Conservation (phyloP, 1,139 yeast species). For the Hyphopichia pseudoburtonii region DNA sequence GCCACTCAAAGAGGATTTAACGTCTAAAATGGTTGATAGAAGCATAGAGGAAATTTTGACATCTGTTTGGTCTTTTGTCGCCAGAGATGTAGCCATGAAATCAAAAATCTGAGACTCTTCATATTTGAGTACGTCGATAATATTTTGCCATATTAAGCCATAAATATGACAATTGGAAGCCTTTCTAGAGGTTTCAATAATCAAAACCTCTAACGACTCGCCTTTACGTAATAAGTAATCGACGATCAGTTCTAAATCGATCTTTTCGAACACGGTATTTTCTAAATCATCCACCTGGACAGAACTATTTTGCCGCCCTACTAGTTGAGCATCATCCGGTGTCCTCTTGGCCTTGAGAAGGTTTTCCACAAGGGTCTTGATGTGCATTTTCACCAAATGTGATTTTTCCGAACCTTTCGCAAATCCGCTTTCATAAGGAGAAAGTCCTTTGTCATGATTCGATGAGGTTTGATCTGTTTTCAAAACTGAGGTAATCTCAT, state of each 20-base stretch:
- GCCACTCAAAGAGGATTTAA: neutral
- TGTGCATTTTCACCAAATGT: conserved; percentile 21
- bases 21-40: neutral
- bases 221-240: conserved; percentile 28
- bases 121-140: conserved; percentile 25
- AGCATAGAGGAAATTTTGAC: neutral
- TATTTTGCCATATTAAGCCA: conserved; percentile 39
- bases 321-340: conserved; percentile 7
- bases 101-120: conserved; percentile 27
- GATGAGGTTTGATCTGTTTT: conserved; percentile 10
- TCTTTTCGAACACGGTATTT: conserved; percentile 33
- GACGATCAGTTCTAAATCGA: conserved; percentile 36
- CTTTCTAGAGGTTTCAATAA: conserved; percentile 22
- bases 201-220: conserved; percentile 29
- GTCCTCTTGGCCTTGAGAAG: conserved; percentile 6
- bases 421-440: conserved; percentile 38
- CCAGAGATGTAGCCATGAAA: conserved; percentile 16
- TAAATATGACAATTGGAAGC: conserved; percentile 32
- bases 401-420: conserved; percentile 34
- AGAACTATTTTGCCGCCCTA: neutral
- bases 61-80: neutral
- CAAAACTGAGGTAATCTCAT: neutral
- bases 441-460: conserved; percentile 27
- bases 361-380: conserved; percentile 6
- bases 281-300: conserved; percentile 29